Conservation (phyloP, 805 yeast species). For the Cyberlindnera saturnus region DNA sequence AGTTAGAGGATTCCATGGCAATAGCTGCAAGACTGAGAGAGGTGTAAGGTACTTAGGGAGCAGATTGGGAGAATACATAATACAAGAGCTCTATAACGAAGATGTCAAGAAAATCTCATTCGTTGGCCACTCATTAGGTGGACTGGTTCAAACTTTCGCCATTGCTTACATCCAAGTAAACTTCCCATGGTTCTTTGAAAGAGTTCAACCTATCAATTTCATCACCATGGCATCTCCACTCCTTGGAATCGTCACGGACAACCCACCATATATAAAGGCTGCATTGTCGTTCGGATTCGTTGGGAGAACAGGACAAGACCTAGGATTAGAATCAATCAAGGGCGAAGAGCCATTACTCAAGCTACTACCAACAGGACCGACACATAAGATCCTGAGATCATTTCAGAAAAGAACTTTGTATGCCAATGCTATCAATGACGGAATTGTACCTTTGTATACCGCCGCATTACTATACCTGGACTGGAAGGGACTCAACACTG, state of each 20-base stretch:
- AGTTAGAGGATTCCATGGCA: slow-evolving; percentile 63
- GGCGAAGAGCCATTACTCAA: slow-evolving; percentile 48
- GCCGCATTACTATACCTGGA: slow-evolving; percentile 64
- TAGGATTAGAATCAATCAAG: slow-evolving; percentile 48
- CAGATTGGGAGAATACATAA: slow-evolving; percentile 59
- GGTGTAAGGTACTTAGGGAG: slow-evolving; percentile 73
- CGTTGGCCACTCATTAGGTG: slow-evolving; percentile 77
- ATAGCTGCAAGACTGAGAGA: slow-evolving; percentile 72
- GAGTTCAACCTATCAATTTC: slow-evolving; percentile 58
- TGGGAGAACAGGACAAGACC: slow-evolving; percentile 77
- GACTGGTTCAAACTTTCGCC: slow-evolving; percentile 70
- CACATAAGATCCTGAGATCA: slow-evolving; percentile 47
- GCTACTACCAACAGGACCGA: slow-evolving; percentile 62
- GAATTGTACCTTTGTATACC: slow-evolving; percentile 75
- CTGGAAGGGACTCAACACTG: slow-evolving; percentile 26
- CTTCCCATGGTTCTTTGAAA: slow-evolving; percentile 62
- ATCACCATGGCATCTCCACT: slow-evolving; percentile 71
- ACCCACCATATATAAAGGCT: slow-evolving; percentile 66
- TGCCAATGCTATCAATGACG: slow-evolving; percentile 74
- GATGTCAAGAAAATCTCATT: slow-evolving; percentile 55
- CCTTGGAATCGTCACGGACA: slow-evolving; percentile 71
- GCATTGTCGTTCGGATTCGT: slow-evolving; percentile 69
- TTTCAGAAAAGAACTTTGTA: slow-evolving; percentile 65
- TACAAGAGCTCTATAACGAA: slow-evolving; percentile 40
- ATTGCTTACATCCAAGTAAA: slow-evolving; percentile 63